Conservation (phyloP, 257 asterid genomes). For the Anisodus tanguticus region DNA sequence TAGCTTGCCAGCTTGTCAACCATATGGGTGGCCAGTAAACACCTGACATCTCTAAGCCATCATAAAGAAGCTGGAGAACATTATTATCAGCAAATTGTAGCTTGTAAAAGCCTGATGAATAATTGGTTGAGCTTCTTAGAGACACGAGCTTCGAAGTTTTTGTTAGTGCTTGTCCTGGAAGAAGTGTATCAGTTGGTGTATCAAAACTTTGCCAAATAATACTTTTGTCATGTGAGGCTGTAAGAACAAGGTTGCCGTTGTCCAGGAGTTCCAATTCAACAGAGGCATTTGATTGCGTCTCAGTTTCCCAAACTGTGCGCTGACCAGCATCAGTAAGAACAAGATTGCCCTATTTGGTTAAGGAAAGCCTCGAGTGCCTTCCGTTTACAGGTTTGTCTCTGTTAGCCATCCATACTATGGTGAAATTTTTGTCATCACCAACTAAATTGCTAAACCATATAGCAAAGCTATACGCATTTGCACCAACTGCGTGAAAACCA, state of each 20-base stretch:
- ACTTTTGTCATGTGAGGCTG: background rate
- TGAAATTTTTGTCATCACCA: background rate
- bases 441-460: background rate
- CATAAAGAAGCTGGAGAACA: background rate
- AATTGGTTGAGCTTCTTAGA: background rate
- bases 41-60: background rate
- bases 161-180: background rate
- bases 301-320: background rate
- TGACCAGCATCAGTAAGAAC: background rate
- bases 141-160: background rate
- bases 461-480: background rate
- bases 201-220: background rate
- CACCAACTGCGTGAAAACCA: background rate
- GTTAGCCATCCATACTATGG: background rate
- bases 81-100: background rate
- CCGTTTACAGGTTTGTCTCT: background rate
- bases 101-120: background rate
- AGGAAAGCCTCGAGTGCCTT: background rate
- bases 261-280: background rate
- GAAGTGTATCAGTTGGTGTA: background rate
- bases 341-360: background rate
- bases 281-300: background rate
- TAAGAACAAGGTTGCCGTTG: background rate
- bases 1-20: background rate
- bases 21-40: background rate